Conservation (phyloP, 129 eudicot species). For the Artemisia annua region DNA sequence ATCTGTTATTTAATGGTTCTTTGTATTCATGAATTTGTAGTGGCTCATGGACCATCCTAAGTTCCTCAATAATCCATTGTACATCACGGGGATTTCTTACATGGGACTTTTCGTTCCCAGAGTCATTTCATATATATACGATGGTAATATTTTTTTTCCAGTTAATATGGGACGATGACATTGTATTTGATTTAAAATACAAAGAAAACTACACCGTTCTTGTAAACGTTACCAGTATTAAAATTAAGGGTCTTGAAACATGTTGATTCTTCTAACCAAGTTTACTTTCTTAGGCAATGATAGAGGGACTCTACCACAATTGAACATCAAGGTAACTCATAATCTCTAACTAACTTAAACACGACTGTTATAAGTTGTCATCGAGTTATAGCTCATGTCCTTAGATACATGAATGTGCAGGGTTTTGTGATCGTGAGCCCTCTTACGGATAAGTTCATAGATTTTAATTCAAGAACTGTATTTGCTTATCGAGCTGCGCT, state of each 20-base stretch:
- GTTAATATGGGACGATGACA: not conserved
- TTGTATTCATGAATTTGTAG: constrained; percentile 16
- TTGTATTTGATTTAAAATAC: not conserved
- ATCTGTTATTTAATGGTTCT: not conserved
- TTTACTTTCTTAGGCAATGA: constrained; percentile 26
- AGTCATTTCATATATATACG: constrained; percentile 26
- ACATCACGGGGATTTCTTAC: constrained; percentile 38
- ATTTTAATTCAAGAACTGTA: constrained; percentile 33
- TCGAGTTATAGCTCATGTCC: not conserved
- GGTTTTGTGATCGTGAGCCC: constrained; percentile 42
- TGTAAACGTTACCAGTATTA: too few relatives aligned
- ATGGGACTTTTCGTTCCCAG: constrained; percentile 40
- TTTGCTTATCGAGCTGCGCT: constrained; percentile 33
- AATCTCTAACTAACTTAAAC: not conserved
- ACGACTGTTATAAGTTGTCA: not conserved
- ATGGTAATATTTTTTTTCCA: constrained; percentile 10
- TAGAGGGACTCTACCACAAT: constrained; percentile 16
- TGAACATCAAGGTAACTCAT: constrained; percentile 29
- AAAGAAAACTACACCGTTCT: too few relatives aligned
- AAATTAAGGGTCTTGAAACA: not conserved
- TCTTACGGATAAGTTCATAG: constrained; percentile 19
- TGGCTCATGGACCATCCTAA: constrained; percentile 40
- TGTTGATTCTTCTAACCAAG: not conserved
- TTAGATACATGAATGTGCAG: constrained; percentile 9
- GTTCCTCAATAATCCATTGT: constrained; percentile 27